Conservation (phyloP, 1,284 basidiomycete species). For the Athelia psychrophila region DNA sequence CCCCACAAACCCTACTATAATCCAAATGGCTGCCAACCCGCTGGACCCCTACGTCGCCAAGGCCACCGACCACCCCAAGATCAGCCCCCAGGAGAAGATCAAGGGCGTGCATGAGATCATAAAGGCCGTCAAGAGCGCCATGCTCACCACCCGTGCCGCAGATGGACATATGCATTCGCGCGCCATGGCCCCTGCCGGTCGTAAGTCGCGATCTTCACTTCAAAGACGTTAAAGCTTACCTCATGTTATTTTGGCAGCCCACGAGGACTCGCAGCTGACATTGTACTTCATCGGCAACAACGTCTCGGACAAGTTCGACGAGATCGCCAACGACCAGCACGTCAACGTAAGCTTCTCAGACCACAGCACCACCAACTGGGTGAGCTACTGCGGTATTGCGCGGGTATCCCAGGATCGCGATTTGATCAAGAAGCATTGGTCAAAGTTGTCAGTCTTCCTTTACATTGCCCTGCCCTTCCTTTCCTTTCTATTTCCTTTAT, state of each 20-base stretch:
- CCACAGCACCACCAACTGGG: constrained; percentile 77
- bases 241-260: constrained; percentile 32
- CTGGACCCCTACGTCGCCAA: constrained; percentile 69
- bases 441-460: constrained; percentile 40
- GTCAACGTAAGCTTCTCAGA: constrained; percentile 84
- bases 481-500: constrained; percentile 2
- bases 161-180: constrained; percentile 79
- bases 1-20: background rate
- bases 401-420: constrained; percentile 61
- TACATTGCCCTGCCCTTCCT: background rate
- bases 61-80: constrained; percentile 34
- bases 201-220: constrained; percentile 35
- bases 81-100: constrained; percentile 64
- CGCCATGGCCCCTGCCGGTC: constrained; percentile 74
- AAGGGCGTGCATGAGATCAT: constrained; percentile 62
- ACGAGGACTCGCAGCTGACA: constrained; percentile 42
- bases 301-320: constrained; percentile 72
- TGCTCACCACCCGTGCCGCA: constrained; percentile 80
- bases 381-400: constrained; percentile 78
- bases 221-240: constrained; percentile 39
- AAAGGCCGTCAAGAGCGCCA: constrained; percentile 62
- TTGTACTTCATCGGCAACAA: constrained; percentile 80
- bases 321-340: constrained; percentile 72
- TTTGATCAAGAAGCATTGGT: constrained; percentile 72
- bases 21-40: background rate